Conservation (phyloP, 2,329 filamentous ascomycete genomes). For the Claviceps cyperi region DNA sequence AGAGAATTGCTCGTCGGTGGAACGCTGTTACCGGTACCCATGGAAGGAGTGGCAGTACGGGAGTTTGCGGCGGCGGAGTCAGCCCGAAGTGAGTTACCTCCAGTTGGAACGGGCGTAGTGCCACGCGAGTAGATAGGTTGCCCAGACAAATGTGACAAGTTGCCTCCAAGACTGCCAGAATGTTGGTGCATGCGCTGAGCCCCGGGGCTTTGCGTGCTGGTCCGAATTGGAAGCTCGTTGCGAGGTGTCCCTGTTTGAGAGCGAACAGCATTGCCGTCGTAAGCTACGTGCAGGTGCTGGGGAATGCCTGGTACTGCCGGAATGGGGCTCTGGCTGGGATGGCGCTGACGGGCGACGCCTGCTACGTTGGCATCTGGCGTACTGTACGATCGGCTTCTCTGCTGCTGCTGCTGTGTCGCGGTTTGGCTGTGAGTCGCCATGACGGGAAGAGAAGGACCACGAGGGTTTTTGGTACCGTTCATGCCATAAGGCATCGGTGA, state of each 20-base stretch:
- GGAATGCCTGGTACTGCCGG: conserved; percentile 67
- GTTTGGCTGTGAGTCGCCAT: conserved; percentile 45
- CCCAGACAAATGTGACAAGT: conserved; percentile 40
- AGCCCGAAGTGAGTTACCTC: conserved; percentile 23
- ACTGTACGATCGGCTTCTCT: conserved; percentile 78
- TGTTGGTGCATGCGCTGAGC: conserved; percentile 41
- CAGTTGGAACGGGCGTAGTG: conserved; percentile 24
- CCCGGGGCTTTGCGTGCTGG: conserved; percentile 57
- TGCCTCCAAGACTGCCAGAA: conserved; percentile 34
- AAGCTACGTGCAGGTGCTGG: conserved; percentile 46
- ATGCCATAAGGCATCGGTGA: conserved; percentile 49
- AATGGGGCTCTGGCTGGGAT: conserved; percentile 39
- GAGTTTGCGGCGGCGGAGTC: conserved; percentile 24
- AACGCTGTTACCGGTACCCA: conserved; percentile 20
- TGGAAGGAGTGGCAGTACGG: conserved; percentile 32
- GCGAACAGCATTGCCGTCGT: conserved; percentile 53
- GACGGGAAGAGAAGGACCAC: conserved; percentile 67
- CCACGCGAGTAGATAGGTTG: conserved; percentile 39
- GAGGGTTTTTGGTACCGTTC: conserved; percentile 49
- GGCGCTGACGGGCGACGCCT: conserved; percentile 40
- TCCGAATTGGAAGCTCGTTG: conserved; percentile 50
- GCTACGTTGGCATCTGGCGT: conserved; percentile 82
- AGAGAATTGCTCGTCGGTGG: conserved; percentile 16
- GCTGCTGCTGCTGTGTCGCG: conserved; percentile 42
- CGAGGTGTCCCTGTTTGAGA: conserved; percentile 73